Conservation (phyloP, 2,329 filamentous ascomycete genomes). For the Phialophora verrucosa region DNA sequence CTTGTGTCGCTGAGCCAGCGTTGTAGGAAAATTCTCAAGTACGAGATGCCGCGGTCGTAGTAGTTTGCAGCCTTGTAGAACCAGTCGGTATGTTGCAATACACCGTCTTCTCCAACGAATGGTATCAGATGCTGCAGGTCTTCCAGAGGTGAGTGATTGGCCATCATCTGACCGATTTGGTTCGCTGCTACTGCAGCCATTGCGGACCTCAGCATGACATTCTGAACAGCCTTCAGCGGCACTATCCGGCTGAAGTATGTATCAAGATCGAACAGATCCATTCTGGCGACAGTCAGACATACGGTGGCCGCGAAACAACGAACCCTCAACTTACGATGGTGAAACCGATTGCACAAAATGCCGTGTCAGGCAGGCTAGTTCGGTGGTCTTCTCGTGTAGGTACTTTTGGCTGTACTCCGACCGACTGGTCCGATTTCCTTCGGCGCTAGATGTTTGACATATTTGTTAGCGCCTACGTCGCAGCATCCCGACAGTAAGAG, state of each 20-base stretch:
- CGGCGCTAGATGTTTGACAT: conserved; percentile 16
- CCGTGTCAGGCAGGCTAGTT: conserved; percentile 47
- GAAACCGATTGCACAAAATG: conserved; percentile 47
- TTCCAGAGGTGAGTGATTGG: conserved; percentile 28
- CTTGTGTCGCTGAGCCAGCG: conserved; percentile 43
- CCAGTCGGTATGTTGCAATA: conserved; percentile 57
- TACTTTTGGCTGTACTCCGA: conserved; percentile 37
- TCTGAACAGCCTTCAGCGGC: conserved; percentile 47
- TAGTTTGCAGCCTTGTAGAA: conserved; percentile 66
- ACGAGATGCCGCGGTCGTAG: conserved; percentile 63
- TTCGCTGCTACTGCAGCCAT: conserved; percentile 50
- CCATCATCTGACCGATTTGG: conserved; percentile 42
- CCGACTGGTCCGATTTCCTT: conserved; percentile 27
- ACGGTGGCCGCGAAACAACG: neutral
- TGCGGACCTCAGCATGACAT: conserved; percentile 45
- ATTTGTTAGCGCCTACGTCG: neutral
- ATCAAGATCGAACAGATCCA: conserved; percentile 50
- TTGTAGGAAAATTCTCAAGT: conserved; percentile 51
- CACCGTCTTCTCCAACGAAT: conserved; percentile 27
- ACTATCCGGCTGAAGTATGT: conserved; percentile 49
- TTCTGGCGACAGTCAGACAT: conserved; percentile 34
- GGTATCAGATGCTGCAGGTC: conserved; percentile 33
- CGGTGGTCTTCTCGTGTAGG: conserved; percentile 36
- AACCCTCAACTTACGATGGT: conserved; percentile 38
- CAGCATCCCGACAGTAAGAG: neutral